Percentiles rank a stretch among this genome's conserved stretches.
Evolutionary conservation across 192 early-diverging fungal species (phyloP).

Genomic region (Coemansia sp.): DNA sequence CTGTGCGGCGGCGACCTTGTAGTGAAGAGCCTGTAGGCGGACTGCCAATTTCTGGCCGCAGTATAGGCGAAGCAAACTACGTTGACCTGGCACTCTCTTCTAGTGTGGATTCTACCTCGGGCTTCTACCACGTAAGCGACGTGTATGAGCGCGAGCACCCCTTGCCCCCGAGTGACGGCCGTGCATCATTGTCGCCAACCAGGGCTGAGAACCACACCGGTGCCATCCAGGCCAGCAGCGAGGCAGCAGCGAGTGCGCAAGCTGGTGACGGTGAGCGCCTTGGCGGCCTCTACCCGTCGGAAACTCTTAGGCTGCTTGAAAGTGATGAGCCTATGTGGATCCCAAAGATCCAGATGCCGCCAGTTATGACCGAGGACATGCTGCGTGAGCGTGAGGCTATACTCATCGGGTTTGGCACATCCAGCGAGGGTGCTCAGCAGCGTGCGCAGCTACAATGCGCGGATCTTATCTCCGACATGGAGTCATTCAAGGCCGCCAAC

Average conservation of each 20-base stretch:
- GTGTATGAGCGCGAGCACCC: constrained; percentile 31
- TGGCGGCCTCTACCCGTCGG: constrained; percentile 52
- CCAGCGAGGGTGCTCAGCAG: constrained; percentile 65
- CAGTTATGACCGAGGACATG: constrained; percentile 89
- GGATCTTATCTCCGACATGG: constrained; percentile 73
- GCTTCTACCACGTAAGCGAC: constrained; percentile 47
- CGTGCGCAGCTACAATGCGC: constrained; percentile 76
- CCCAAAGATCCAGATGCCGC: constrained; percentile 66
- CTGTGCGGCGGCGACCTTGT: constrained; percentile 2
- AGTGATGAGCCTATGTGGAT: constrained; percentile 67
- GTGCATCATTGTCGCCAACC: neutral
- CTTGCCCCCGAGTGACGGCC: neutral
- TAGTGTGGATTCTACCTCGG: constrained; percentile 47
- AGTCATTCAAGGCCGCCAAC: constrained; percentile 94
- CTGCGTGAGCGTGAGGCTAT: constrained; percentile 73
- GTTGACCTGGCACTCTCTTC: constrained; percentile 44
- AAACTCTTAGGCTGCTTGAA: constrained; percentile 54
- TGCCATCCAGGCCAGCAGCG: neutral
- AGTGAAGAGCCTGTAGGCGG: neutral
- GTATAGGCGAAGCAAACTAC: constrained; percentile 23
- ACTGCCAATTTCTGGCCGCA: neutral
- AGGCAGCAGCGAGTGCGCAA: constrained; percentile 8
- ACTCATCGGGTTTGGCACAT: constrained; percentile 75
- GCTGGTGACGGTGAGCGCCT: constrained; percentile 33
- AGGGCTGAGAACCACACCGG: neutral